Base-by-base conservation (phyloP, 2,329 filamentous ascomycete genomes). In the Domatiomyces globalis region DNA sequence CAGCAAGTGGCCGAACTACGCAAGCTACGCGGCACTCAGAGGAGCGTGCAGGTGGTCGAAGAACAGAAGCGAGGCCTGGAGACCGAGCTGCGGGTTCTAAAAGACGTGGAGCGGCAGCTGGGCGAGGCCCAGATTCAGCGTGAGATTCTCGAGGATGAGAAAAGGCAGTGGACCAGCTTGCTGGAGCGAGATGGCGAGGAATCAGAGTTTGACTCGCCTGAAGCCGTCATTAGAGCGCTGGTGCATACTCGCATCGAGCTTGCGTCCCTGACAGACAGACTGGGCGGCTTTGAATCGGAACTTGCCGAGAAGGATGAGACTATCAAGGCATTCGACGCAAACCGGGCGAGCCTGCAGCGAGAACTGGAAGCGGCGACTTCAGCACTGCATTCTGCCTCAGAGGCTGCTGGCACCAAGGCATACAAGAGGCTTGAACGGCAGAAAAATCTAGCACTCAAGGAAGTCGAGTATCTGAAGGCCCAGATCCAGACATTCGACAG, bases 401-500 rank as follows among this genome's bases (percentile, higher is more conserved):
- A 58, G 5, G 18, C 53, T 20, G 46, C 25, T 20, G 84, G 87
- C 61, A 84, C 65, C 55, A 78, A 88, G 67, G 76, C 78, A 1
- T 82, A 81, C 44, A 72, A 84, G 49, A 79, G 92, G 29, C 71
- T 95, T 0, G 90, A 98, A 61, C 78, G 92, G 53, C 90, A 96
- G 64, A 85, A 87, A 52, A 79, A 77, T 0, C 76, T 98, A 6
- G 87, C 89, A 0, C 76, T 87, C 20, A 95, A 95, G 63, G 94
- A 98, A 65, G 87, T 92, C 0, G 89, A 95, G 59, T 95, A 94
- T 64, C 76, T 98, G 5, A 85, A 92, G 19, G 90, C 87, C 0
- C 92, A 98, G 66, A 76, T 96, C 50, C 89, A 89, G 68, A 84
- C 85, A 0, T 84, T 94, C 54, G 87, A 96, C 62, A 78, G 80